A percentile compares a stretch with the other conserved stretches of the same genome.
These are phyloP conservation scores for Blastomyces gilchristii DNA, from an alignment of 2,329 filamentous ascomycete species.

Conservation along the genomic window DNA sequence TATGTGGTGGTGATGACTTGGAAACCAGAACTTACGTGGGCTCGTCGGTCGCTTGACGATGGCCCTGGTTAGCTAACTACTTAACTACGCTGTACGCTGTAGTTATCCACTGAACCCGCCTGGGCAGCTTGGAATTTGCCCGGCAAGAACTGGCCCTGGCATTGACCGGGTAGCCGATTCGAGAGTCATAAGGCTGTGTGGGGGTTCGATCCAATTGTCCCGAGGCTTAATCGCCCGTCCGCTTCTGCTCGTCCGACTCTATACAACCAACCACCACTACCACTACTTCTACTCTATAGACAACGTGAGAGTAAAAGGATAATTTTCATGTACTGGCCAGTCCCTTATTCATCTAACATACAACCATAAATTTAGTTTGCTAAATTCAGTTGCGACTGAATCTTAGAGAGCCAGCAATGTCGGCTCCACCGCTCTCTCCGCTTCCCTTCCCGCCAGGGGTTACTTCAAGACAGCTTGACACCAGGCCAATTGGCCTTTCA, in stretches of 20 bases:
- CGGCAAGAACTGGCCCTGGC: no score
- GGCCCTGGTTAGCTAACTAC: no score
- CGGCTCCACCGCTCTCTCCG: constrained; percentile 27
- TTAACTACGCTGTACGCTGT: no score
- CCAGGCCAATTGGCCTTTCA: constrained; percentile 45
- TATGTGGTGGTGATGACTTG: not conserved
- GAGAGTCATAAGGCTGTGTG: not conserved
- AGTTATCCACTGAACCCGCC: no score
- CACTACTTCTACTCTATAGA: not conserved
- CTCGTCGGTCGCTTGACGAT: no score
- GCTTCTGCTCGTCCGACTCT: not conserved
- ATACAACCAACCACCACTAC: not conserved
- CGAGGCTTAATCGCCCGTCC: not conserved
- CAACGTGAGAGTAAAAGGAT: not conserved
- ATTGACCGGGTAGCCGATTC: no score
- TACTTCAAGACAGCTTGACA: constrained; percentile 47
- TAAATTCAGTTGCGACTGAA: not conserved
- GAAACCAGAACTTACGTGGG: no score
- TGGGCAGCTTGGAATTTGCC: no score
- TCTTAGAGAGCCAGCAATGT: constrained; percentile 9
- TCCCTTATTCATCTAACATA: not conserved
- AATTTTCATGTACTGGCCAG: not conserved
- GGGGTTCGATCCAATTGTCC: not conserved
- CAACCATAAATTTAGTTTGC: not conserved
- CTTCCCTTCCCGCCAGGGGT: constrained; percentile 48